phyloP scores from a whole-genome alignment of 2,329 filamentous ascomycete genomes.

The Teratosphaeria epicoccoides region DNA sequence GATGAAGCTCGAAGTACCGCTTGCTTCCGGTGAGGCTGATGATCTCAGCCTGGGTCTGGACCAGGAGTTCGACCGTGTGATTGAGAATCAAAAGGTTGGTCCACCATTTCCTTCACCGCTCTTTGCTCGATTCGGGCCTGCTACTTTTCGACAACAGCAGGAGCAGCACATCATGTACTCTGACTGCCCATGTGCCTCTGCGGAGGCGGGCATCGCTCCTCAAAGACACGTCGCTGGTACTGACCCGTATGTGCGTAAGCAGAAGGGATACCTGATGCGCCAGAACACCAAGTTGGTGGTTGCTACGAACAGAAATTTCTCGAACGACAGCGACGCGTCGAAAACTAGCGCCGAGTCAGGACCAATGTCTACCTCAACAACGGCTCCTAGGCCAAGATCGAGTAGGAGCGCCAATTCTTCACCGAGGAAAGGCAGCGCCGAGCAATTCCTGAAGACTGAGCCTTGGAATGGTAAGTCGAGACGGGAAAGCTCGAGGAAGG shows the following conservation, averaged over 20 bases:
- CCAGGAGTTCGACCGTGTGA: constrained; percentile 86
- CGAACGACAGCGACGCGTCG: constrained; percentile 22
- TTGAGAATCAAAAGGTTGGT: constrained; percentile 92
- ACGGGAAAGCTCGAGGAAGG: constrained; percentile 51
- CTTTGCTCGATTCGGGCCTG: constrained; percentile 6
- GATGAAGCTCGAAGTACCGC: constrained; percentile 46
- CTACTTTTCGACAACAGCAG: constrained; percentile 1
- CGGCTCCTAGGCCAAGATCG: constrained; percentile 26
- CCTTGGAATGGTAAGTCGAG: constrained; percentile 83
- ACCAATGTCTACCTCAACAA: constrained; percentile 42
- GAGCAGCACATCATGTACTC: neutral
- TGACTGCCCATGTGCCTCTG: neutral
- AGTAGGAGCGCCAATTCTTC: constrained; percentile 56
- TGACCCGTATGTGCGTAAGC: constrained; percentile 45
- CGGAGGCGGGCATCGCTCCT: neutral
- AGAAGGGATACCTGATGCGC: constrained; percentile 97
- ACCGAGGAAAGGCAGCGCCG: constrained; percentile 65
- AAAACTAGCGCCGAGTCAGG: constrained; percentile 31
- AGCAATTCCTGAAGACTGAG: constrained; percentile 88
- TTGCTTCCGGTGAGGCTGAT: constrained; percentile 61
- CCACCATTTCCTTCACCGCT: constrained; percentile 22
- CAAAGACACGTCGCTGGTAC: constrained; percentile 20
- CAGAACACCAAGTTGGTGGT: constrained; percentile 96
- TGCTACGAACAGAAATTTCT: constrained; percentile 58
- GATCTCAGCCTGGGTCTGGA: constrained; percentile 81